Evolutionary conservation across 352 stramenopile species (phyloP).

Genomic region (Thalassiosira hispida): DNA sequence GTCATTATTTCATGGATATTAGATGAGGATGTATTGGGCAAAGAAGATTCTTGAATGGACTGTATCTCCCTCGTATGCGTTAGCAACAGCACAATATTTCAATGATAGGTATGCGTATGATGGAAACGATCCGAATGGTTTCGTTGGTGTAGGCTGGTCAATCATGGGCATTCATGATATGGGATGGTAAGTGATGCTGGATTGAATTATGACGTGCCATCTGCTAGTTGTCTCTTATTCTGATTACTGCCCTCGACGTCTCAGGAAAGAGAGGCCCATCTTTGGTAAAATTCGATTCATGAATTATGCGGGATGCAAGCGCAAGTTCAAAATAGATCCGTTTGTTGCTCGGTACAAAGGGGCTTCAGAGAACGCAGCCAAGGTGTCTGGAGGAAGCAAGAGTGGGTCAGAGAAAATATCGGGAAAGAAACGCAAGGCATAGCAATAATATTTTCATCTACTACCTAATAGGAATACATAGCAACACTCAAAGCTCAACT

Average conservation of each 20-base stretch:
- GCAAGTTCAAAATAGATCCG: slow-evolving; percentile 95
- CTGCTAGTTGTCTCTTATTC: slow-evolving; percentile 40
- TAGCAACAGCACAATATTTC: slow-evolving; percentile 92
- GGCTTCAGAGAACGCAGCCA: slow-evolving; percentile 67
- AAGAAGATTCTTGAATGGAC: slow-evolving; percentile 99
- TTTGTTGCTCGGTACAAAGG: slow-evolving; percentile 80
- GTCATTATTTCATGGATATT: slow-evolving; percentile 61
- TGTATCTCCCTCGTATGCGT: slow-evolving; percentile 88
- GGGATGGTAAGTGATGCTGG: slow-evolving; percentile 71
- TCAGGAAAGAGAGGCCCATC: slow-evolving; percentile 92
- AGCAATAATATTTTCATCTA: neutral
- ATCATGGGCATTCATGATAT: slow-evolving; percentile 97
- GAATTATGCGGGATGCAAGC: slow-evolving; percentile 97
- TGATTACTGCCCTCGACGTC: slow-evolving; percentile 3
- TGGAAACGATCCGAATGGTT: slow-evolving; percentile 94
- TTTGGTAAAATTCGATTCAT: slow-evolving; percentile 99
- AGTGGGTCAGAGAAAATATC: slow-evolving; percentile 14
- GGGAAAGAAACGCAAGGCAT: slow-evolving; percentile 57
- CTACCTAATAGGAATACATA: neutral
- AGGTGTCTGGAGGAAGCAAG: slow-evolving; percentile 27
- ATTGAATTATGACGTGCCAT: neutral
- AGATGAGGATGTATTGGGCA: slow-evolving; percentile 97
- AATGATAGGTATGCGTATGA: slow-evolving; percentile 99
- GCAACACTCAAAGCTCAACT: too few species aligned
- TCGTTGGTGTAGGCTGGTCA: slow-evolving; percentile 87